Conservation (phyloP, 257 asterid genomes). For the Fraxinus anomala region DNA sequence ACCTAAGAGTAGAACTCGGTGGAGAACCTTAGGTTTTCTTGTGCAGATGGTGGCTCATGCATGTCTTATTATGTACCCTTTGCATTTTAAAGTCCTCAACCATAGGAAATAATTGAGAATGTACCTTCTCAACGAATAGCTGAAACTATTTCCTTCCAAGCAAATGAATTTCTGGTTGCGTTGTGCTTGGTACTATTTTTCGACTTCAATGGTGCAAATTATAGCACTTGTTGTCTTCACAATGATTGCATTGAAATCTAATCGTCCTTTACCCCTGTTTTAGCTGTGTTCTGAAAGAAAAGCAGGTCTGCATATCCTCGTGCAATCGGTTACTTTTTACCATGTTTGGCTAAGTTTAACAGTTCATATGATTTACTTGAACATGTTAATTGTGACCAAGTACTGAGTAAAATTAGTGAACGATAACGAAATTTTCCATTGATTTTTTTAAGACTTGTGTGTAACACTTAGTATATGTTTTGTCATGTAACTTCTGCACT, state of each 20-base stretch:
- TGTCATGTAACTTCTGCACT: too few relatives aligned
- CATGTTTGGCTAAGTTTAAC: too few relatives aligned
- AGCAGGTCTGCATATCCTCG: too few relatives aligned
- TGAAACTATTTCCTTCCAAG: not conserved
- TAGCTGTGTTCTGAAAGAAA: too few relatives aligned
- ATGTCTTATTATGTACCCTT: conserved; percentile 2
- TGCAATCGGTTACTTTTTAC: too few relatives aligned
- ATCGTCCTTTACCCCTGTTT: too few relatives aligned
- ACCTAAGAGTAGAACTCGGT: conserved; percentile 83
- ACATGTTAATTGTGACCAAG: too few relatives aligned
- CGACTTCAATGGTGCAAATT: not conserved
- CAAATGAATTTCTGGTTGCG: not conserved
- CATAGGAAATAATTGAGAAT: conserved; percentile 26
- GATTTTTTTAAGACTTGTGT: too few relatives aligned
- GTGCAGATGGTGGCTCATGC: conserved; percentile 12
- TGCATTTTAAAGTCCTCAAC: conserved; percentile 4
- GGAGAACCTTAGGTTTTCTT: conserved; percentile 56
- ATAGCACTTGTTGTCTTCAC: not conserved
- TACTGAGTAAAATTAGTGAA: too few relatives aligned
- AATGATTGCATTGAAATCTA: not conserved
- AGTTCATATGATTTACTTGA: too few relatives aligned
- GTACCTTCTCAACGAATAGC: conserved; percentile 25
- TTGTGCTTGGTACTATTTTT: conserved; percentile 13
- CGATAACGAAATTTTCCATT: too few relatives aligned
- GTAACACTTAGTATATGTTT: too few relatives aligned